Base-by-base conservation (phyloP, 768 basidiomycete species). In the Mycena sanguinolenta region DNA sequence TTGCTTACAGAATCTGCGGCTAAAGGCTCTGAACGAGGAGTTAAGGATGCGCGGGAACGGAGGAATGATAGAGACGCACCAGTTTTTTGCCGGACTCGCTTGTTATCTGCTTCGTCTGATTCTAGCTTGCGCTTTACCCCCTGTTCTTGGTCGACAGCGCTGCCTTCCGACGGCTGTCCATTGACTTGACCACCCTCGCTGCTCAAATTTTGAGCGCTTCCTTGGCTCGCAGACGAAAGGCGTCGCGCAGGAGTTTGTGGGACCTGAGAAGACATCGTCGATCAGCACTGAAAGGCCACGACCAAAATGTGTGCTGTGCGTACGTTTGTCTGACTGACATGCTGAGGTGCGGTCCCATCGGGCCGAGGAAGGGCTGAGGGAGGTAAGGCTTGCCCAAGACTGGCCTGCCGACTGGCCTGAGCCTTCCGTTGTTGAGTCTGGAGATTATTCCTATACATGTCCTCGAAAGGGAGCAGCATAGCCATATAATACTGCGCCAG, bases 121-220 rank as follows among this genome's bases (percentile, higher is more conserved):
- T 90, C 90, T 71, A 91, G 81, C 78, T 94, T 94, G 70, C 94
- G 86, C 78, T 95, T 95, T 71, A 90, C 84, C 21, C 86, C 88
- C 65, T 91, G 89, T 63, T 93, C 92, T 69, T 84, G 84, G 62
- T 94, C 92, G 59, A 89, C 78, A 36, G 84, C 80, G 73, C 82
- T 84, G 54, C 79, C 73, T 44, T 84, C 84, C 38, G 78, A 65
- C 30, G 75, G 72, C 27, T 76, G 77, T 4, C 78, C 81, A 16
- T 25, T 70, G 65, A 59, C 23, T 25, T 67, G 69, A 52, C 53
- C 50, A 53, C 58, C 50, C 46, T 70, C 60, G 55, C 52, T 55
- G 58, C 69, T 60, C 34, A 72, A 53, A 36, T 64, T 72, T 53
- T 75, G 73, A 34, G 74, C 67, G 28, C 76, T 73, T 28, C 69